A percentile compares a stretch with the other conserved stretches of the same genome.
Conservation (phyloP, 176 grass and related monocot genomes). For the Calamus simplicifolius region DNA sequence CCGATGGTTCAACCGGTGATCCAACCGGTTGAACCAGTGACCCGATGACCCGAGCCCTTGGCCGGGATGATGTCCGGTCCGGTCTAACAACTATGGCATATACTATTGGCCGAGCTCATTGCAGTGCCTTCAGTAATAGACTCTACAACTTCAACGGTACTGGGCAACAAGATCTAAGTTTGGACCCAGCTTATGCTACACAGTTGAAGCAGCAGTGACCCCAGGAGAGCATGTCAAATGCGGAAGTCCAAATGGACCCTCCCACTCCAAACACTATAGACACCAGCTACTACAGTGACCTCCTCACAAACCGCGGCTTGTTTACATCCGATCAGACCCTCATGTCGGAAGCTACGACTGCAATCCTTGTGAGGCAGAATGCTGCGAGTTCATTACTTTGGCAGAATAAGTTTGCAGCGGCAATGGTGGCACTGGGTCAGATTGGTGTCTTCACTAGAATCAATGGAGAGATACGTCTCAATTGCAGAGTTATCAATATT, state of each 20-base stretch:
- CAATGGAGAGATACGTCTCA: constrained; percentile 38
- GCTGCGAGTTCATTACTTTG: constrained; percentile 30
- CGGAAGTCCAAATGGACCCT: constrained; percentile 35
- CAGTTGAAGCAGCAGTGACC: constrained; percentile 59
- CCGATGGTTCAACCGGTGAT: no score
- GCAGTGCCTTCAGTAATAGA: constrained; percentile 64
- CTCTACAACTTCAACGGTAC: constrained; percentile 29
- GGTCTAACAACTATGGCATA: no score
- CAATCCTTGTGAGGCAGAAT: constrained; percentile 30
- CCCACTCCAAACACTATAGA: constrained; percentile 31
- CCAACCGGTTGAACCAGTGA: no score
- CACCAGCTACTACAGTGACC: constrained; percentile 27
- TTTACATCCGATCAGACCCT: constrained; percentile 60
- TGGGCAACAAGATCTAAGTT: constrained; percentile 38
- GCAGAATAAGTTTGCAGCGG: constrained; percentile 33
- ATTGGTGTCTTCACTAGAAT: constrained; percentile 38
- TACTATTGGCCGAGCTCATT: constrained; percentile 47
- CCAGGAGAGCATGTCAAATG: constrained; percentile 6
- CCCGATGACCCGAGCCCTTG: no score
- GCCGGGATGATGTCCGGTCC: no score
- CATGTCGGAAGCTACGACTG: constrained; percentile 28
- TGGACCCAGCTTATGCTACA: constrained; percentile 54
- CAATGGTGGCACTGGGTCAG: constrained; percentile 57
- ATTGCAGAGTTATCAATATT: constrained; percentile 51
- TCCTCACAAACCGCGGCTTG: constrained; percentile 34